Percentiles rank a stretch among this genome's conserved stretches.
Evolutionary conservation across 2,329 filamentous ascomycete genomes (phyloP).

Genomic region (Westerdykella ornata): DNA sequence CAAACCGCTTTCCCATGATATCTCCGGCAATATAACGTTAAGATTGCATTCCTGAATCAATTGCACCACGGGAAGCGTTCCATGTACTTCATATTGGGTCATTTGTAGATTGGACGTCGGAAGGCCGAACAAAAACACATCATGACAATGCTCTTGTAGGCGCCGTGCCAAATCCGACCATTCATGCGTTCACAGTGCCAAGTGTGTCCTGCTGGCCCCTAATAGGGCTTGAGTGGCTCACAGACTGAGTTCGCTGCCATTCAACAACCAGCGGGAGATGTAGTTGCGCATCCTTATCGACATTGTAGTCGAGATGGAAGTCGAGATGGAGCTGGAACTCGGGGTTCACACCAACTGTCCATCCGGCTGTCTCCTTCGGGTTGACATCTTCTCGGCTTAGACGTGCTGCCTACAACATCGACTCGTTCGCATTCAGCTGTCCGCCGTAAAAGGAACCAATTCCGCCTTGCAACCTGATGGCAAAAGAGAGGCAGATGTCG

Average conservation of each 20-base stretch:
- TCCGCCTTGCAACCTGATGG: slow-evolving; percentile 44
- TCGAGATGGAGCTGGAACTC: slow-evolving; percentile 53
- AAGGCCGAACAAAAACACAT: slow-evolving; percentile 61
- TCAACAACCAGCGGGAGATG: slow-evolving; percentile 40
- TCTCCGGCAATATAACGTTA: slow-evolving; percentile 60
- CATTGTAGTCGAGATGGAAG: slow-evolving; percentile 65
- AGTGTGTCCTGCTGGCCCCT: slow-evolving; percentile 40
- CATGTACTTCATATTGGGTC: slow-evolving; percentile 49
- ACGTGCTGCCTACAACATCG: slow-evolving; percentile 60
- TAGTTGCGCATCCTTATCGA: slow-evolving; percentile 44
- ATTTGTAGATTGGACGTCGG: slow-evolving; percentile 68
- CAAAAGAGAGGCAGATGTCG: slow-evolving; percentile 61
- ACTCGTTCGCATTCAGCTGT: slow-evolving; percentile 43
- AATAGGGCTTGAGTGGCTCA: not conserved
- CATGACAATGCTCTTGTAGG: slow-evolving; percentile 34
- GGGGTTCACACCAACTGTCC: slow-evolving; percentile 54
- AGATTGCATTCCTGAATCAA: slow-evolving; percentile 55
- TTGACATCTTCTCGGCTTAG: slow-evolving; percentile 56
- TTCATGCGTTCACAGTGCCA: slow-evolving; percentile 58
- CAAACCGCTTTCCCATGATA: slow-evolving; percentile 70
- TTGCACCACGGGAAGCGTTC: slow-evolving; percentile 55
- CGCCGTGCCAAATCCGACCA: too few species aligned
- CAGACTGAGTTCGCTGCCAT: not conserved
- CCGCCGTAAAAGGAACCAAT: slow-evolving; percentile 45
- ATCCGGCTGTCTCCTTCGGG: slow-evolving; percentile 54